Evolutionary conservation across 768 basidiomycete species (phyloP), one percentile per base, ranked within the genome.

Genomic region (Lactarius trivialis): DNA sequence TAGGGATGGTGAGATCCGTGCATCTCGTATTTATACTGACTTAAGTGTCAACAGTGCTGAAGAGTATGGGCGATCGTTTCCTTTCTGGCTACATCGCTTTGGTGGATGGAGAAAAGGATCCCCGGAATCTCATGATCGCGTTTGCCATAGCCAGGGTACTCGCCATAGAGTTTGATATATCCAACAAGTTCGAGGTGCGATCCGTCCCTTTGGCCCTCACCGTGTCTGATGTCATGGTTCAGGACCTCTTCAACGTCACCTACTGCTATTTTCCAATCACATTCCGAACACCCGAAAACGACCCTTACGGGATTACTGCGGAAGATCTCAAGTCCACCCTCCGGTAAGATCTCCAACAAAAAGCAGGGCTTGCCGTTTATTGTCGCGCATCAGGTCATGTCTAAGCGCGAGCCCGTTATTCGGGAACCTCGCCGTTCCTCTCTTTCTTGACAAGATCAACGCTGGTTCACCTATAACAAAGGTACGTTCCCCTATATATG

Each of bases 191-290:
- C 37, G 95, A 98, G 77, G 96, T 93, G 68, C 64, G 82, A 69
- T 36, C 36, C 28, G 12, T 36, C 39, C 24, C 60, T 55, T 12
- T 19, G 19, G 17, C 15, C 8, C 50, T 50, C 48, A 4, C 26
- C 30, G 30, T 30, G 21, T 8, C 15, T 24, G 26, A 15, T n/a
- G 52, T 36, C 14, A 41, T n/a, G 50, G 21, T 33, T 7, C 67
- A 98, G 93, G 83, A 87, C 56, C 77, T 98, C 53, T 98, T 96
- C 76, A 92, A 98, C 69, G 86, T 98, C 71, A 90, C 88, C 0
- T 98, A 95, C 73, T 98, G 97, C 73, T 99, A 99, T 73, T 99
- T 98, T 75, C 97, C 97, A 0, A 98, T 99, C 60, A 92, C 93
- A 0, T 99, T 97, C 76, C 82, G 89, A 61, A 93, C 96, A 9